These are phyloP conservation scores for Lycium ferocissimum DNA, from an alignment of 257 asterid genomes.

Conservation along the genomic window DNA sequence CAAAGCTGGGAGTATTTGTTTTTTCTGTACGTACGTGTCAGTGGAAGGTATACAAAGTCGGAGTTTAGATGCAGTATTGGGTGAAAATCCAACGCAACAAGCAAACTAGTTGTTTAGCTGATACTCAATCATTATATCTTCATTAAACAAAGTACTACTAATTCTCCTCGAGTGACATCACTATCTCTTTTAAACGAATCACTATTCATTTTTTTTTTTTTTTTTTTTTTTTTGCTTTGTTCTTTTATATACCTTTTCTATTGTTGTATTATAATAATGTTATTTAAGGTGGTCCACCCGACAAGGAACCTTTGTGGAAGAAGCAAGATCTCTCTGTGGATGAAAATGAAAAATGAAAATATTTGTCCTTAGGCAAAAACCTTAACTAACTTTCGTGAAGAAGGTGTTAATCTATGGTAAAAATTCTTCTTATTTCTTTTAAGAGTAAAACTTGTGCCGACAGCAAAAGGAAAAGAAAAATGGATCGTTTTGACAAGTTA, in stretches of 20 bases:
- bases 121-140: conserved; percentile 37
- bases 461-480: conserved; percentile 27
- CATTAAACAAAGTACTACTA: not conserved
- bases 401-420: conserved; percentile 39
- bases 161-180: conserved; percentile 44
- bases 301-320: conserved; percentile 55
- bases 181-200: conserved; percentile 40
- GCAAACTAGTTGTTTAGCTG: conserved; percentile 65
- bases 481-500: not conserved
- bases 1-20: not conserved
- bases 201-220: conserved; percentile 33
- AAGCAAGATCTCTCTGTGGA: conserved; percentile 43
- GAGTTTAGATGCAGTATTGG: conserved; percentile 44
- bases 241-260: not conserved
- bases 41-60: conserved; percentile 26
- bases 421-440: conserved; percentile 15
- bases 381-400: conserved; percentile 50
- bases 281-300: conserved; percentile 48
- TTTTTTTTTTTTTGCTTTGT: conserved; percentile 21
- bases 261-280: not conserved
- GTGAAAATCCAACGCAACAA: conserved; percentile 63
- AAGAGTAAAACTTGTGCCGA: conserved; percentile 37
- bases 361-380: conserved; percentile 19
- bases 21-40: conserved; percentile 14
- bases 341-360: not conserved